Evolutionary conservation across 169 alveolate species (phyloP).

Genomic region (Plasmodium coatneyi): DNA sequence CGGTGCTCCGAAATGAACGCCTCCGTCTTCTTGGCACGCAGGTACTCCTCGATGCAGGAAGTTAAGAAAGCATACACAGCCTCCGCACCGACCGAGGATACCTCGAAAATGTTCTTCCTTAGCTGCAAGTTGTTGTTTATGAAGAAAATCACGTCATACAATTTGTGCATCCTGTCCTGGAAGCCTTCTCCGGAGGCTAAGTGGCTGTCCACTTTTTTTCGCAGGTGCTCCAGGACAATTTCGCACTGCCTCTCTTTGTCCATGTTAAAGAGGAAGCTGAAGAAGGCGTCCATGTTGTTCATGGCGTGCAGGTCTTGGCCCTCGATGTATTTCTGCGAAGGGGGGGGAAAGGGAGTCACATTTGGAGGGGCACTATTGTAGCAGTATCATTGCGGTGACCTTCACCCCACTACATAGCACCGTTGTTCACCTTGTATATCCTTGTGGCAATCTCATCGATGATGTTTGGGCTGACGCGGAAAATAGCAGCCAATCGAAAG

Average conservation of each 20-base stretch:
- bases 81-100: slow-evolving; percentile 10
- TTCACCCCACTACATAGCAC: neutral
- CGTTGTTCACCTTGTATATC: slow-evolving; percentile 47
- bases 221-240: slow-evolving; percentile 34
- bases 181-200: slow-evolving; percentile 15
- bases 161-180: slow-evolving; percentile 45
- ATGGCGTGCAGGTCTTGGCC: slow-evolving; percentile 36
- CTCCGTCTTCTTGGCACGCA: slow-evolving; percentile 30
- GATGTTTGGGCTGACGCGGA: slow-evolving; percentile 1
- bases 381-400: neutral
- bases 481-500: neutral
- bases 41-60: slow-evolving; percentile 40
- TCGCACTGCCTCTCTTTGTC: slow-evolving; percentile 9
- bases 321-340: slow-evolving; percentile 32
- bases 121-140: slow-evolving; percentile 48
- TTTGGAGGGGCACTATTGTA: neutral
- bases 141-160: slow-evolving; percentile 16
- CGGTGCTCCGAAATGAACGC: slow-evolving; percentile 11
- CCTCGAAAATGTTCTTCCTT: slow-evolving; percentile 35
- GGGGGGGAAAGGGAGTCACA: neutral
- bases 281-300: slow-evolving; percentile 46
- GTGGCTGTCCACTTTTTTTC: neutral
- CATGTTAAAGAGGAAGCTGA: slow-evolving; percentile 65
- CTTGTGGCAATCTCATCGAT: slow-evolving; percentile 19
- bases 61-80: slow-evolving; percentile 32